Base-by-base conservation (phyloP, 108 stramenopile species). In the Skeletonema marinoi region DNA sequence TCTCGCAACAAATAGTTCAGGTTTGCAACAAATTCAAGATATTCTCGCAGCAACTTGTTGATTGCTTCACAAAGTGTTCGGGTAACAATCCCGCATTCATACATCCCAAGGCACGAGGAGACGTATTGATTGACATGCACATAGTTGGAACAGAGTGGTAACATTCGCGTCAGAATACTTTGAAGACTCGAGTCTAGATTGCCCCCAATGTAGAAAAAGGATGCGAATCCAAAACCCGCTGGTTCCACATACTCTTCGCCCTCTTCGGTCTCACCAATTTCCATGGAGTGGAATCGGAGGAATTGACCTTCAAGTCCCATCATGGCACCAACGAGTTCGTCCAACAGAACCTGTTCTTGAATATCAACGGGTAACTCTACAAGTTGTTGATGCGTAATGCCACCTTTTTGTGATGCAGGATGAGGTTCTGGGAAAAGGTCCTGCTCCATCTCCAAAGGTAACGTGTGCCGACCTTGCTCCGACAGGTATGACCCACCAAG, bases 41-140 rank as follows among this genome's bases (percentile, higher is more conserved):
- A 97, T 21, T 97, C 93, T 65, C 87, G 69, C 61, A 98, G 65
- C 65, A 94, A 69, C 6, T 74, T 68, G 59, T 89, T 86, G 61
- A 97, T 70, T 5, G 87, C 91, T 61, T 92, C 93, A 48, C 91
- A 93, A 19, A 98, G 86, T 1, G 96, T 89, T 66, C 96, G 97
- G 62, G 93, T 90, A 29, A 96, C 88, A 25, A 77, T 71, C 9
- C 97, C 97, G 70, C 89, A 95, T 74, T 96, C 95, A 66, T 94
- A 94, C 31, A 86, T 70, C 25, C 84, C 76, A 35, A 84, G 71
- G 25, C 83, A 83, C 25, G 81, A 68, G 8, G 68, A 61, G 5
- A 96, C 71, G 71, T 97, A 98, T 29, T 85, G 66, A 33, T 86
- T 82, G 9, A 97, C 90, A 30, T 73, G 64, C 2, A 91, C 78